phyloP scores from a whole-genome alignment of 768 basidiomycete genomes.

The Naganishia antarctica region DNA sequence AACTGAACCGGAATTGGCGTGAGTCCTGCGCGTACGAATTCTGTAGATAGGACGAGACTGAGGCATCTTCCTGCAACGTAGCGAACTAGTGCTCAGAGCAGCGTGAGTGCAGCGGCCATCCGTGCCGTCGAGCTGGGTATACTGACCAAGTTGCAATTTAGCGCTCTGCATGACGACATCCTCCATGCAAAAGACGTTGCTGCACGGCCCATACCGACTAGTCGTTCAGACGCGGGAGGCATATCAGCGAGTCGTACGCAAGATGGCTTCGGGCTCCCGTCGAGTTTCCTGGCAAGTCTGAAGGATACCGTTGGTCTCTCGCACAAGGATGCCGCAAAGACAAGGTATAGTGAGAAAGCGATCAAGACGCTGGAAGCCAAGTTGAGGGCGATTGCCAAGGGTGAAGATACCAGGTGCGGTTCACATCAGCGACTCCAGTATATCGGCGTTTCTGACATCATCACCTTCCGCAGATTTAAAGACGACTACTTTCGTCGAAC shows the following conservation, averaged over 20 bases:
- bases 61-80: background rate
- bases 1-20: conserved; percentile 12
- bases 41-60: background rate
- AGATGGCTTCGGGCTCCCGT: conserved; percentile 10
- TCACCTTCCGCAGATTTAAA: conserved; percentile 60
- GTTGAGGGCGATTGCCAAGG: conserved; percentile 88
- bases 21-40: background rate
- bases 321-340: conserved; percentile 11
- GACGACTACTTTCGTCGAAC: conserved; percentile 84
- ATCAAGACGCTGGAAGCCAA: conserved; percentile 84
- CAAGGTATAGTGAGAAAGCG: conserved; percentile 86
- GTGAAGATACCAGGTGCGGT: conserved; percentile 76
- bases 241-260: background rate
- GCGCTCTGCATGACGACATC: conserved; percentile 15
- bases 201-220: background rate
- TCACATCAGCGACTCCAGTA: background rate
- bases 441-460: background rate
- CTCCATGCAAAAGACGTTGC: conserved; percentile 8
- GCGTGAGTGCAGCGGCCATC: background rate
- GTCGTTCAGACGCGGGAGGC: background rate
- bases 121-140: too few relatives aligned
- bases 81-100: conserved; percentile 14
- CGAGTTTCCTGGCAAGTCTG: conserved; percentile 18
- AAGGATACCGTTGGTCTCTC: conserved; percentile 25
- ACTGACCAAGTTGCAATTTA: too few relatives aligned